Conservation (phyloP, 2,329 filamentous ascomycete species). For the Neofusicoccum laricinum region DNA sequence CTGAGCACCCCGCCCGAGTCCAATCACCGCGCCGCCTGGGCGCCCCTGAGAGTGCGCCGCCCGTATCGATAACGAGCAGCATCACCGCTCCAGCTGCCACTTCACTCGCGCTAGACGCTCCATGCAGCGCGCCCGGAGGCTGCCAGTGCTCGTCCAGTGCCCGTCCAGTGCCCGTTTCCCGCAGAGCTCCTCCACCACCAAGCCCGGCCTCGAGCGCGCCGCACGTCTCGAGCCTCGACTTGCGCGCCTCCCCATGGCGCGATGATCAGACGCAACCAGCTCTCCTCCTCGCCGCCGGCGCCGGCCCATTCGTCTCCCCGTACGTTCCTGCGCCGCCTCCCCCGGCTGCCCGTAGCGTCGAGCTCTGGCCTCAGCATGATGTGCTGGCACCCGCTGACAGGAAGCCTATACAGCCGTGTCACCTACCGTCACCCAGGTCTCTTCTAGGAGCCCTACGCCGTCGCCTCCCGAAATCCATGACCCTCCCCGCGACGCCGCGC, state of each 20-base stretch:
- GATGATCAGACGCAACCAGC: slow-evolving; percentile 35
- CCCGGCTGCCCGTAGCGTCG: slow-evolving; percentile 11
- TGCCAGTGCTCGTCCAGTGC: not conserved
- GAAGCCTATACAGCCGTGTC: slow-evolving; percentile 46
- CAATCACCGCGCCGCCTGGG: slow-evolving; percentile 2
- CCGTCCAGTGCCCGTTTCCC: not conserved
- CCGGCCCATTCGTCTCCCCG: slow-evolving; percentile 56
- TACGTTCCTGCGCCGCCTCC: slow-evolving; percentile 46
- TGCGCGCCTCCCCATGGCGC: slow-evolving; percentile 23
- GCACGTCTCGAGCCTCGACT: slow-evolving; percentile 11
- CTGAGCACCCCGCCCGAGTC: not conserved
- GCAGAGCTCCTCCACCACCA: not conserved
- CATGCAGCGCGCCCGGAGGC: slow-evolving; percentile 4
- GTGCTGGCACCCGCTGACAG: slow-evolving; percentile 36
- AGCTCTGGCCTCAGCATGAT: slow-evolving; percentile 35
- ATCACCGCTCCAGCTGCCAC: not conserved
- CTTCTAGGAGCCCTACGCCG: slow-evolving; percentile 56
- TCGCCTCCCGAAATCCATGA: slow-evolving; percentile 52
- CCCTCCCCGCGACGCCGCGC: slow-evolving; percentile 49
- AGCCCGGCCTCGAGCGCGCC: slow-evolving; percentile 13
- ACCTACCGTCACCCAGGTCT: slow-evolving; percentile 49
- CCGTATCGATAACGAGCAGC: not conserved
- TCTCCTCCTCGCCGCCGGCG: slow-evolving; percentile 56
- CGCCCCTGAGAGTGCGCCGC: not conserved
- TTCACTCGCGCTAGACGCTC: slow-evolving; percentile 5